phyloP scores from a whole-genome alignment of 352 stramenopile species.

The Blastocystis sp. region DNA sequence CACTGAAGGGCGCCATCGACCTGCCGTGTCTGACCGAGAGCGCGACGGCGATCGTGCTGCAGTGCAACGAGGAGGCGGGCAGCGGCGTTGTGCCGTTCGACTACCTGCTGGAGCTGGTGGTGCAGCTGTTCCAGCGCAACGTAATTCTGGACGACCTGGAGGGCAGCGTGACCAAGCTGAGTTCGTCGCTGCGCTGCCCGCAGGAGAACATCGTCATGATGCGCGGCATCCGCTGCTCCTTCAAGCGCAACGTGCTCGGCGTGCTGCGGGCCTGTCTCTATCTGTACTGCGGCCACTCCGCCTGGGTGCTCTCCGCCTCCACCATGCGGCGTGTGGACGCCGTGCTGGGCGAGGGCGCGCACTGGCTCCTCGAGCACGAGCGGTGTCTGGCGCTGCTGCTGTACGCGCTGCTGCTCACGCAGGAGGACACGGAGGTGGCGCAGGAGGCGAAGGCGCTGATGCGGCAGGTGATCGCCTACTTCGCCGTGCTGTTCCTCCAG shows the following conservation, averaged over 20 bases:
- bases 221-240: conserved; percentile 3
- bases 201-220: conserved; percentile 24
- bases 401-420: background rate
- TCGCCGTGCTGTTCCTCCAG: background rate
- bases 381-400: background rate
- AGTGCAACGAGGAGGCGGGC: background rate
- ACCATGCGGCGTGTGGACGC: background rate
- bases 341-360: background rate
- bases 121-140: conserved; percentile 33
- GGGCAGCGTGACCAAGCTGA: conserved; percentile 8
- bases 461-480: background rate
- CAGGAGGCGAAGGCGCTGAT: background rate
- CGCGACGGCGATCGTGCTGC: background rate
- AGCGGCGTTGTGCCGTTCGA: background rate
- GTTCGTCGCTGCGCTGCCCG: background rate
- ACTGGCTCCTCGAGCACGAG: background rate
- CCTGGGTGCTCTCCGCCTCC: background rate
- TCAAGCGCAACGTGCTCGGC: conserved; percentile 6
- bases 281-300: background rate
- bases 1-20: conserved; percentile 24
- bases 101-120: conserved; percentile 24
- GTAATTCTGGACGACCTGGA: conserved; percentile 40
- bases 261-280: background rate
- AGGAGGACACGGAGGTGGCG: background rate
- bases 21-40: background rate